These are phyloP conservation scores for Diutina catenulata DNA, from an alignment of 1,139 yeast species.

Conservation along the genomic window DNA sequence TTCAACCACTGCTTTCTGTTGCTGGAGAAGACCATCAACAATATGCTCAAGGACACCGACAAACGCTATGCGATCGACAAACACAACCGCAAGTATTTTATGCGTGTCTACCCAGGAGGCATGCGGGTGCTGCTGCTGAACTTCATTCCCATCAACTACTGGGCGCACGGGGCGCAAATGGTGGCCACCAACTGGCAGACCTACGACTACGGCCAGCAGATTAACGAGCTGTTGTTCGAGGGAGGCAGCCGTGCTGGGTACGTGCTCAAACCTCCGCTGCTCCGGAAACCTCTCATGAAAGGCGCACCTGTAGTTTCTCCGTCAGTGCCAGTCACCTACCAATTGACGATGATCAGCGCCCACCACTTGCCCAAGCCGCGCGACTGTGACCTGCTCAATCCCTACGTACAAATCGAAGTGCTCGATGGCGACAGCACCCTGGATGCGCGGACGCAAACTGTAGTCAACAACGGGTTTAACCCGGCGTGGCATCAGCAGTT, in stretches of 20 bases:
- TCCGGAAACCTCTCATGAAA: constrained; percentile 25
- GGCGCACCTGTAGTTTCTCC: constrained; percentile 12
- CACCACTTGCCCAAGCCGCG: constrained; percentile 72
- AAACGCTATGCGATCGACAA: constrained; percentile 46
- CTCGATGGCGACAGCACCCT: constrained; percentile 24
- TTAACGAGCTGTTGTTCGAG: constrained; percentile 78
- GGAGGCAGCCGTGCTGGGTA: constrained; percentile 55
- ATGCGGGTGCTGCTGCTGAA: constrained; percentile 68
- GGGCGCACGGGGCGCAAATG: constrained; percentile 86
- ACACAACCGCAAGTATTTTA: constrained; percentile 64
- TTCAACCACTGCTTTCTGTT: constrained; percentile 78
- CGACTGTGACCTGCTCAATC: constrained; percentile 32
- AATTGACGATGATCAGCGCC: constrained; percentile 58
- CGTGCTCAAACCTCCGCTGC: constrained; percentile 54
- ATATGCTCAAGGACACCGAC: constrained; percentile 50
- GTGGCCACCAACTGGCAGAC: constrained; percentile 98
- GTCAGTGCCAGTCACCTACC: no score
- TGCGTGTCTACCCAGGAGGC: constrained; percentile 83
- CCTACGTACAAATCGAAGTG: constrained; percentile 47
- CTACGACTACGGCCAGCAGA: constrained; percentile 76
- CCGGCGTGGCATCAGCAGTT: constrained; percentile 66
- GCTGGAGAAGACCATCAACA: constrained; percentile 56
- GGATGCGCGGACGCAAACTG: constrained; percentile 21
- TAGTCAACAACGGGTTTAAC: constrained; percentile 64
- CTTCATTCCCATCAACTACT: constrained; percentile 64